Evolutionary conservation across 192 early-diverging fungal genomes (phyloP).

Genomic region (Polychytrium aggregatum): DNA sequence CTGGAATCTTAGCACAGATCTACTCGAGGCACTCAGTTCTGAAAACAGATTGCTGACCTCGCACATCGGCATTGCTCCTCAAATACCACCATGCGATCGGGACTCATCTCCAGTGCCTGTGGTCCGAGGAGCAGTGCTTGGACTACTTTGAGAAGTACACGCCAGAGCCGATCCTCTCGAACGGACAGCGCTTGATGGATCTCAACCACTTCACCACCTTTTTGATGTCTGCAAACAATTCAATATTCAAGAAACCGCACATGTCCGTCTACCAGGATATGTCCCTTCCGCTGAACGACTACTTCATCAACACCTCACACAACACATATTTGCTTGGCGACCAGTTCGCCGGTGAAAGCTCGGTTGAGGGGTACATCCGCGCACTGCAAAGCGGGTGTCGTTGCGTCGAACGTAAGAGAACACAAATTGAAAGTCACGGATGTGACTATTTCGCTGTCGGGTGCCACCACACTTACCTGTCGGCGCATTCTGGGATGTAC

Average conservation of each 20-base stretch:
- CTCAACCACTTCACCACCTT: constrained; percentile 56
- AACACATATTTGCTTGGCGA: constrained; percentile 82
- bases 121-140: constrained; percentile 32
- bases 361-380: constrained; percentile 79
- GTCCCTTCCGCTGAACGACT: constrained; percentile 59
- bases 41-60: too few species aligned
- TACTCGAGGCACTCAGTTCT: too few species aligned
- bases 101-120: constrained; percentile 21
- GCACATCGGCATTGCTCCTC: too few species aligned
- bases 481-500: too few species aligned
- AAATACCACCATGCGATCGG: too few species aligned
- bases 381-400: constrained; percentile 77
- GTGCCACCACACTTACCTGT: too few species aligned
- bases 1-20: too few species aligned
- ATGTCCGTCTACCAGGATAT: constrained; percentile 47
- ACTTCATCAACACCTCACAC: constrained; percentile 79
- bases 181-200: constrained; percentile 52
- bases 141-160: constrained; percentile 48
- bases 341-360: constrained; percentile 66
- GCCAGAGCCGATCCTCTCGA: too few species aligned
- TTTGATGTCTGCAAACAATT: constrained; percentile 50
- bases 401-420: constrained; percentile 74
- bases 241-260: constrained; percentile 39
- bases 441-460: too few species aligned
- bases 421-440: too few species aligned